Base-by-base conservation (phyloP, 352 stramenopile species). In the Lagenidium giganteum region DNA sequence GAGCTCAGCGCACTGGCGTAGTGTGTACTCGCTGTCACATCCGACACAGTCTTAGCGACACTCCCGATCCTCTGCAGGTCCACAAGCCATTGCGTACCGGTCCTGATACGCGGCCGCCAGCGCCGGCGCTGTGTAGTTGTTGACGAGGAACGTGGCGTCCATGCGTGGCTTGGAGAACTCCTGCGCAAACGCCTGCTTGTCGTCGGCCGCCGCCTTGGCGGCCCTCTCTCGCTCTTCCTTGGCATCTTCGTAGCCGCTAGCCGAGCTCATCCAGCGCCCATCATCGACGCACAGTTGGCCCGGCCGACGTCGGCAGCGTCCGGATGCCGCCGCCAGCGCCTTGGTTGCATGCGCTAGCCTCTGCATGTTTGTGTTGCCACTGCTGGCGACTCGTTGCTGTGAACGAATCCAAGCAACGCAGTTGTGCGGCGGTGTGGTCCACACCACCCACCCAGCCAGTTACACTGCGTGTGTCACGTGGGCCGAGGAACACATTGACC, bases 61-160 rank as follows among this genome's bases (percentile, higher is more conserved):
- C n/a, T n/a, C n/a, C n/a, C n/a, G n/a, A n/a, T n/a, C n/a, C 9
- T 37, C 8, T 22, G 8, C 2, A 13, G 25, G 33, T 22, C 22
- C 13, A 21, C 16, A 16, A 16, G 26, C 22, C 0, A 16, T 17
- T 26, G 24, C 81, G 44, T 93, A 96, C 50, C 96, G 67, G 70
- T 99, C 95, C 52, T 97, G 78, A 26, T 98, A 88, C 1, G 94
- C 96, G 28, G 83, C 81, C 21, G 96, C 96, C 14, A 99, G 80
- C 20, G 92, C 86, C 4, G 94, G 83, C 23, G 94, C 90, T 22
- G 96, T 99, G 63, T 98, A 99, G 62, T 98, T 98, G 58, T 97
- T 87, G 7, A 98, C 90, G 28, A 99, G 61, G 44, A 89, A 89
- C 20, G 62, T 75, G 22, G 73, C 70, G 39, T 93, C 80, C 66